Conservation (phyloP, 2,329 filamentous ascomycete genomes). For the Microcyclospora tardicrescens region DNA sequence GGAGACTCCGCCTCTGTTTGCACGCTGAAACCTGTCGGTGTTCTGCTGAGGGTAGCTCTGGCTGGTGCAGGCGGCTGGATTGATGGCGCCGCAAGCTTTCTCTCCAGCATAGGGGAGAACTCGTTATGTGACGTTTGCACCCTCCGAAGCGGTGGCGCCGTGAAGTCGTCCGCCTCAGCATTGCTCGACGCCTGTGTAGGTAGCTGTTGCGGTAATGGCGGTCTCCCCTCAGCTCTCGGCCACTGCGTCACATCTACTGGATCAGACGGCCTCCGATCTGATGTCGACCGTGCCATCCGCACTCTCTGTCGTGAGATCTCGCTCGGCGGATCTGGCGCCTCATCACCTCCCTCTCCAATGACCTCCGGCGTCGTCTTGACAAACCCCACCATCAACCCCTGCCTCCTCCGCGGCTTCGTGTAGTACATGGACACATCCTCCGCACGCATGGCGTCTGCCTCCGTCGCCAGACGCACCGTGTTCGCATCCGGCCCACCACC, state of each 20-base stretch:
- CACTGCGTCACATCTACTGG: constrained; percentile 2
- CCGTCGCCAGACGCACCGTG: constrained; percentile 1
- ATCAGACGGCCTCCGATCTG: constrained; percentile 14
- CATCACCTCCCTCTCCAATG: constrained; percentile 86
- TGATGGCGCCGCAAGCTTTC: constrained; percentile 12
- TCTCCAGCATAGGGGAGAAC: constrained; percentile 13
- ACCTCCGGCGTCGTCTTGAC: constrained; percentile 58
- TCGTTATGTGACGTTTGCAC: constrained; percentile 15
- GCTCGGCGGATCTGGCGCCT: constrained; percentile 57
- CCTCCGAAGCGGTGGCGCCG: constrained; percentile 10
- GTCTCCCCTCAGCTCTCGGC: background rate
- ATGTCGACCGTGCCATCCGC: constrained; percentile 14
- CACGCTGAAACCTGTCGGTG: constrained; percentile 15
- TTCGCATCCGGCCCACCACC: constrained; percentile 36
- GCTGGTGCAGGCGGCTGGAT: constrained; percentile 5
- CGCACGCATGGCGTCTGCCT: background rate
- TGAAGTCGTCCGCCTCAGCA: constrained; percentile 7
- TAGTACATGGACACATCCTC: constrained; percentile 9
- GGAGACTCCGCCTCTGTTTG: background rate
- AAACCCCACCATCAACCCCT: constrained; percentile 64
- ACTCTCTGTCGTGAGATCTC: constrained; percentile 54
- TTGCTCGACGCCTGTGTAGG: background rate
- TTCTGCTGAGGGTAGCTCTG: constrained; percentile 11
- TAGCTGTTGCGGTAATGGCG: background rate
- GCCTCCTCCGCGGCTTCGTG: constrained; percentile 37